Evolutionary conservation across 2,329 filamentous ascomycete genomes (phyloP).

Genomic region (Trichoderma harzianum): DNA sequence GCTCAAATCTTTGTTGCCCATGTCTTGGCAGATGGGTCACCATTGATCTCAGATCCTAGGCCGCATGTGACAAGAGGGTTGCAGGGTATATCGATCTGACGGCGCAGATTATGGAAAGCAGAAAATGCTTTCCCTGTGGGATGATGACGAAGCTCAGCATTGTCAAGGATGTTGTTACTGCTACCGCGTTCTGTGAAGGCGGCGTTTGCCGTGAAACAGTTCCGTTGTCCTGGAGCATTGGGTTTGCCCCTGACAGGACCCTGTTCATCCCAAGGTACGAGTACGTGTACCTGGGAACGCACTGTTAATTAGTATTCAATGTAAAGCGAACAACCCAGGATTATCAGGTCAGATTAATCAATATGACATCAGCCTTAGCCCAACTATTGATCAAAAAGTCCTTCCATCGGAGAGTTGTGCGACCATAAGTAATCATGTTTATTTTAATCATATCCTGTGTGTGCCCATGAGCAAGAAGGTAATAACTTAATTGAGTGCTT

Average conservation of each 20-base stretch:
- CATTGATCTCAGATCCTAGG: slow-evolving; percentile 6
- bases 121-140: neutral
- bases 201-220: slow-evolving; percentile 9
- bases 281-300: neutral
- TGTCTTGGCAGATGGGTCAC: neutral
- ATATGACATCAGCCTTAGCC: neutral
- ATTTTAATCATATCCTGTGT: neutral
- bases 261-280: neutral
- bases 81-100: slow-evolving; percentile 1
- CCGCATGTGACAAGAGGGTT: neutral
- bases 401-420: neutral
- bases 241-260: neutral
- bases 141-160: neutral
- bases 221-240: neutral
- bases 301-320: neutral
- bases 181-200: neutral
- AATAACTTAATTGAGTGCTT: neutral
- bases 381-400: neutral
- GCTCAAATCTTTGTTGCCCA: neutral
- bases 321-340: neutral
- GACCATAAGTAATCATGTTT: neutral
- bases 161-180: neutral
- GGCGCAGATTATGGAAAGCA: neutral
- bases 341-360: neutral
- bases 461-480: neutral